Base-by-base conservation (phyloP, 225 moss, liverwort and hornwort species). In the Ulota crispa region DNA sequence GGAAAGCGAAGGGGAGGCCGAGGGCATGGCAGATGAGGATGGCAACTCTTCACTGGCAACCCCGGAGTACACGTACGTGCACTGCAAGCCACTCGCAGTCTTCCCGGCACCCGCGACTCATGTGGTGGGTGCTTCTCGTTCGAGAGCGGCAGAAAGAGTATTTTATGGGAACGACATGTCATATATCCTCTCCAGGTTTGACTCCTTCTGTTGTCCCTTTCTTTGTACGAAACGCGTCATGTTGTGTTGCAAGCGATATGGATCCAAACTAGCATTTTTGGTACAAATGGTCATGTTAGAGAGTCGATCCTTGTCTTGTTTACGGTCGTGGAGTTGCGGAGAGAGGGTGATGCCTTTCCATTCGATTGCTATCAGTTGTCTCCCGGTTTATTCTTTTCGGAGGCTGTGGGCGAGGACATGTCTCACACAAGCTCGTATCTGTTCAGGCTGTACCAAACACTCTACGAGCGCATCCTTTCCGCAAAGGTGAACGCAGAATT, bases 381-480 rank as follows among this genome's bases (percentile, higher is more conserved):
- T 67, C 5, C 24, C 43, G 24, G 59, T 32, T 43, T 45, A 32
- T 19, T 27, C 36, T 16, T 36, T 52, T 71, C 65, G 79, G 75
- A 80, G 18, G 77, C 83, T 4, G 89, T 76, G 83, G 72, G 32
- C 36, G 61, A 47, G 15, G 21, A 87, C 7, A 9, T 36, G 52
- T 81, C 68, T 82, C 13, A 47, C 55, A 41, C 18, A 14, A 78
- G 36, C 23, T 9, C 6, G 7, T 59, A 55, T 86, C 41, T 74
- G 77, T 82, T 4, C 82, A 91, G 89, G 83, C 86, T 90, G 2
- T 81, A 84, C 64, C 88, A 95, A 84, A 93, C 87, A 69, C 88
- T 98, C 1, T 98, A 98, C 54, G 95, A 95, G 83, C 97, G 97
- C 63, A 93, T 98, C n/a, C 79, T 93, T n/a, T 90, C 95, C 75